These are phyloP conservation scores for Myriosclerotinia scirpicola DNA, from an alignment of 2,329 filamentous ascomycete species.

Conservation along the genomic window DNA sequence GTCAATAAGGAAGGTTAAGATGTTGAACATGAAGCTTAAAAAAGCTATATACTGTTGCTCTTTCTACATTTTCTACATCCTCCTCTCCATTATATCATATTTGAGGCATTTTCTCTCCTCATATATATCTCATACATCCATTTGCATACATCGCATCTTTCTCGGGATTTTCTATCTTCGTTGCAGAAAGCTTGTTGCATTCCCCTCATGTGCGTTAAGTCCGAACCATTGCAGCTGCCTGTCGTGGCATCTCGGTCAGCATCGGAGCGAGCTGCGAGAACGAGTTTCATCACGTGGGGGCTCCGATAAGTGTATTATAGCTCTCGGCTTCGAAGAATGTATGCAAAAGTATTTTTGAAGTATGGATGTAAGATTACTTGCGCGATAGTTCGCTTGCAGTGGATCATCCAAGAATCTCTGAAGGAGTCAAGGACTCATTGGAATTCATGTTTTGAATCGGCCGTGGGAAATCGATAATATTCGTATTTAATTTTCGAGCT, in stretches of 20 bases:
- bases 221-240: neutral
- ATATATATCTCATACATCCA: neutral
- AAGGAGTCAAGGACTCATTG: no score
- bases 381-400: neutral
- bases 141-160: neutral
- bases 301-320: neutral
- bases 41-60: no score
- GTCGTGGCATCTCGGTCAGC: neutral
- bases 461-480: no score
- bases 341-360: neutral
- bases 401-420: no score
- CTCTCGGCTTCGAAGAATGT: neutral
- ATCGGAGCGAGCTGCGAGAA: neutral
- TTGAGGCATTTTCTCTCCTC: neutral
- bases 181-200: neutral
- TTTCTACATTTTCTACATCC: neutral
- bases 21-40: no score
- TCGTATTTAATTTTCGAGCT: no score
- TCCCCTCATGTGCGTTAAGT: neutral
- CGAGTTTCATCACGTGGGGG: neutral
- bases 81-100: neutral
- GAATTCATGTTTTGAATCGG: no score
- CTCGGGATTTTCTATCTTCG: neutral
- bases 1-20: no score
- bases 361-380: neutral